phyloP scores from a whole-genome alignment of 306 rosid genomes.

The Cicer cuneatum region DNA sequence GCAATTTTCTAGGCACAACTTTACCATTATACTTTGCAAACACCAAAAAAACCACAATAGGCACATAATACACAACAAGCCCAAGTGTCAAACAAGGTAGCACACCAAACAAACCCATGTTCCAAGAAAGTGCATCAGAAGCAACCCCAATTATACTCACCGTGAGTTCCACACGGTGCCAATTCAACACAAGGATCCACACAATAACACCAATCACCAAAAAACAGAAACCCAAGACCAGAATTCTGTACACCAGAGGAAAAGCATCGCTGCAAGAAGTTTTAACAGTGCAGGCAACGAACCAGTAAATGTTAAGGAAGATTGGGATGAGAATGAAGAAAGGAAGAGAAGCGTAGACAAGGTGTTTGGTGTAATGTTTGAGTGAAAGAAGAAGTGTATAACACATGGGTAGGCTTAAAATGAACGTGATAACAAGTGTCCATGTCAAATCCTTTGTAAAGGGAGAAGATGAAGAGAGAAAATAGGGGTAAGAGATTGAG shows the following conservation, averaged over 20 bases:
- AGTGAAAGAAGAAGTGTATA: slow-evolving; percentile 63
- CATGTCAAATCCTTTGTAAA: slow-evolving; percentile 59
- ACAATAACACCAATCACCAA: slow-evolving; percentile 65
- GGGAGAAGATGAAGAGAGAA: slow-evolving; percentile 49
- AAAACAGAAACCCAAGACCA: slow-evolving; percentile 66
- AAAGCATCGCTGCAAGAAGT: slow-evolving; percentile 62
- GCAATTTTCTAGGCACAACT: slow-evolving; percentile 47
- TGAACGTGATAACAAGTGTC: slow-evolving; percentile 73
- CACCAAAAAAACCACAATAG: slow-evolving; percentile 80
- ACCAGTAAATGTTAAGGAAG: slow-evolving; percentile 85
- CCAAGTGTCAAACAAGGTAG: slow-evolving; percentile 69
- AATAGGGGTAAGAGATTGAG: slow-evolving; percentile 2
- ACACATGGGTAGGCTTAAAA: slow-evolving; percentile 72
- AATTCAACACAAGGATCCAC: slow-evolving; percentile 80
- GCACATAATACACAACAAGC: slow-evolving; percentile 65
- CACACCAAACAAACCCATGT: slow-evolving; percentile 68
- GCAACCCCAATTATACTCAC: slow-evolving; percentile 78
- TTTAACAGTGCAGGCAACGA: slow-evolving; percentile 79
- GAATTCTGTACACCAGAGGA: slow-evolving; percentile 70
- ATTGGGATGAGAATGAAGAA: slow-evolving; percentile 72
- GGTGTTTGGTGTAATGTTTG: slow-evolving; percentile 79
- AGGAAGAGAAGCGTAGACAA: slow-evolving; percentile 75
- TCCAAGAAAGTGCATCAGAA: slow-evolving; percentile 69
- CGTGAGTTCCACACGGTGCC: slow-evolving; percentile 91
- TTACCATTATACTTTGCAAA: slow-evolving; percentile 78